These are phyloP conservation scores for Gigaspora rosea DNA, from an alignment of 192 early-diverging fungal species.

Conservation along the genomic window DNA sequence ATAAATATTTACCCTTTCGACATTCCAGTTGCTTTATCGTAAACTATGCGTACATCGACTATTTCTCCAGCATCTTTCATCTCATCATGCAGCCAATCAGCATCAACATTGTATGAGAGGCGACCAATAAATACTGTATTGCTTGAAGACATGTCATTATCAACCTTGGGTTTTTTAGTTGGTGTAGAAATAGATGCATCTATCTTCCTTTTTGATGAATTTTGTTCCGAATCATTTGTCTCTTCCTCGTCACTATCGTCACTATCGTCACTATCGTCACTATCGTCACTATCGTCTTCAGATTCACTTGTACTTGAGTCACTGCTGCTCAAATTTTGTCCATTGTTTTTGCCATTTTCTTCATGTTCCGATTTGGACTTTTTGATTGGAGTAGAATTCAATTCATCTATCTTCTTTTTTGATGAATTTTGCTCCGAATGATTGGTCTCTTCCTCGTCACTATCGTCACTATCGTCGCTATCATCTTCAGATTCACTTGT, in stretches of 20 bases:
- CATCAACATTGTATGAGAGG: conserved; percentile 70
- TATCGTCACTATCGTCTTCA: not conserved
- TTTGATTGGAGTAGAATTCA: too few relatives aligned
- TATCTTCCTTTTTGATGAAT: not conserved
- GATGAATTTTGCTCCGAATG: too few relatives aligned
- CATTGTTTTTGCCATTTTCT: not conserved
- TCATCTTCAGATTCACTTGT: too few relatives aligned
- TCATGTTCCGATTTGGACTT: too few relatives aligned
- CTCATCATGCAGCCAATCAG: conserved; percentile 60
- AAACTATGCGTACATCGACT: conserved; percentile 73
- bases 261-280: not conserved
- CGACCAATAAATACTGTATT: conserved; percentile 71
- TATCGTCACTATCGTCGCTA: too few relatives aligned
- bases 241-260: not conserved
- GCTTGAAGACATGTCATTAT: not conserved
- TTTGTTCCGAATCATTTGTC: not conserved
- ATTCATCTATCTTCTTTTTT: too few relatives aligned
- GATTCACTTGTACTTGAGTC: not conserved
- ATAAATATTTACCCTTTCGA: conserved; percentile 65
- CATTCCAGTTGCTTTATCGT: conserved; percentile 66
- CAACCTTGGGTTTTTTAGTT: not conserved
- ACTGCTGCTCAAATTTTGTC: not conserved
- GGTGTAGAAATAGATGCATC: not conserved
- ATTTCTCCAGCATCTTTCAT: conserved; percentile 76
- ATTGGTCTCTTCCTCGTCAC: too few relatives aligned